Percentiles rank a stretch among this genome's conserved stretches.
phyloP scores from a whole-genome alignment of 257 asterid genomes.

The Fraxinus pennsylvanica region DNA sequence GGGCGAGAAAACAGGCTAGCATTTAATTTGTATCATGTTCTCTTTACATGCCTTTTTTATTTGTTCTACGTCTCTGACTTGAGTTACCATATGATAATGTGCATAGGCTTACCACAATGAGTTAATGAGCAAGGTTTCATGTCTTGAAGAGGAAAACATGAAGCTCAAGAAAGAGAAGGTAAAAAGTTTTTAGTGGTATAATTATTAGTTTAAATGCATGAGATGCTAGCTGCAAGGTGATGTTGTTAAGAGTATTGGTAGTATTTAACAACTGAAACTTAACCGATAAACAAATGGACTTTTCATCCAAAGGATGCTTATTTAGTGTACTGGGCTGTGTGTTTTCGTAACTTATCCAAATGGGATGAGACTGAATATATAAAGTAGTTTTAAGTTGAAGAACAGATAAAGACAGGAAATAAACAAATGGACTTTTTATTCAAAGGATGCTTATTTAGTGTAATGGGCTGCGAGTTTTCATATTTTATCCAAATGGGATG shows the following conservation, averaged over 20 bases:
- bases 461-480: not conserved
- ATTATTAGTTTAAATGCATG: not conserved
- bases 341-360: not conserved
- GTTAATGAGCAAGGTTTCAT: conserved; percentile 75
- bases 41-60: not conserved
- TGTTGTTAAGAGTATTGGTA: not conserved
- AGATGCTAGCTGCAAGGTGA: conserved; percentile 9
- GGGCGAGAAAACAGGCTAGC: conserved; percentile 88
- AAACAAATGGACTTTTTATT: not conserved
- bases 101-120: conserved; percentile 87
- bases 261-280: not conserved
- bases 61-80: not conserved
- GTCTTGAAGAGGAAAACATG: conserved; percentile 70
- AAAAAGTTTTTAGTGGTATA: conserved; percentile 16
- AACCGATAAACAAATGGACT: not conserved
- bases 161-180: conserved; percentile 78
- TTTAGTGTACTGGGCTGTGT: not conserved
- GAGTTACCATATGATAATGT: conserved; percentile 16
- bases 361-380: not conserved
- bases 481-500: not conserved
- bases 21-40: conserved; percentile 10
- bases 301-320: not conserved
- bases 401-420: not conserved
- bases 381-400: not conserved
- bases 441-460: not conserved